These are phyloP conservation scores for Leccinum insigne DNA, from an alignment of 1,284 basidiomycete species.

Conservation along the genomic window DNA sequence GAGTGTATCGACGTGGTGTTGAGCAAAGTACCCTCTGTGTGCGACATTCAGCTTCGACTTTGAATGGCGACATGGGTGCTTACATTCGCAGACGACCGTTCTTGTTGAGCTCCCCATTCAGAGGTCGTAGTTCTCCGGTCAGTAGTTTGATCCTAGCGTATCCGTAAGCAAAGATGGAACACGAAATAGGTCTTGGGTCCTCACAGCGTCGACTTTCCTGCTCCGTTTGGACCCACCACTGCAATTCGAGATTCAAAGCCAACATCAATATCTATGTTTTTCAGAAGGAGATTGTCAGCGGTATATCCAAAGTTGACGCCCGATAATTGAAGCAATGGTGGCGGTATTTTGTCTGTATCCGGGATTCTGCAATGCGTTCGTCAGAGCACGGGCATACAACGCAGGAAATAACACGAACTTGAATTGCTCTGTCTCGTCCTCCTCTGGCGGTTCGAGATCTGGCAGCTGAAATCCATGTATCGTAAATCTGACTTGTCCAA, in stretches of 20 bases:
- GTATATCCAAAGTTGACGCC: conserved; percentile 93
- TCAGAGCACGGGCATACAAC: conserved; percentile 6
- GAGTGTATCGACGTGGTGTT: conserved; percentile 97
- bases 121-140: conserved; percentile 86
- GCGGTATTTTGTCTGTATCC: conserved; percentile 94
- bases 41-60: conserved; percentile 3
- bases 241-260: conserved; percentile 89
- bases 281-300: conserved; percentile 79
- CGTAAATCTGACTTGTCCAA: neutral
- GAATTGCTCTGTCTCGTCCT: conserved; percentile 89
- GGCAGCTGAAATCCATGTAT: conserved; percentile 58
- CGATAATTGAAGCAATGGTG: conserved; percentile 93
- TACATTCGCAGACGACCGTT: conserved; percentile 92
- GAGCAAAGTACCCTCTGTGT: conserved; percentile 87
- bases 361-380: conserved; percentile 61
- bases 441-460: conserved; percentile 90
- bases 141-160: conserved; percentile 83
- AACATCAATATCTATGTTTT: conserved; percentile 87
- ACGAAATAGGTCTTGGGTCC: conserved; percentile 21
- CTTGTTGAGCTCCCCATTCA: conserved; percentile 82
- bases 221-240: conserved; percentile 84
- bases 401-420: conserved; percentile 43
- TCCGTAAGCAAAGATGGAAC: conserved; percentile 3
- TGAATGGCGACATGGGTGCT: conserved; percentile 26
- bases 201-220: conserved; percentile 80